A percentile compares a stretch with the other conserved stretches of the same genome.
These are phyloP conservation scores for Glycine tomentella DNA, from an alignment of 306 rosid genomes.

Conservation along the genomic window DNA sequence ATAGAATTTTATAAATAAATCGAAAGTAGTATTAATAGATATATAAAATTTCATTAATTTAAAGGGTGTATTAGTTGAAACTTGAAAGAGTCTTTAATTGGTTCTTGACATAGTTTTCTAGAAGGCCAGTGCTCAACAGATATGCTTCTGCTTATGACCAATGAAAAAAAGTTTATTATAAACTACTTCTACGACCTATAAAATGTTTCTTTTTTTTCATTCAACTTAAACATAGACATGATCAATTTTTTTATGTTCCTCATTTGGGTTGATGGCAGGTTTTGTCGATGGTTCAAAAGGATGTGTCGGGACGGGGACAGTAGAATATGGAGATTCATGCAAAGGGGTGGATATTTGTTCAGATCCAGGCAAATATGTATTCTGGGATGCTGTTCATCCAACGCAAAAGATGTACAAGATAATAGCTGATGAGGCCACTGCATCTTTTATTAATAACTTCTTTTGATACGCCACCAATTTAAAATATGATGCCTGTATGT, in stretches of 20 bases:
- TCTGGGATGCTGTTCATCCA: constrained; percentile 94
- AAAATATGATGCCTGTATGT: neutral
- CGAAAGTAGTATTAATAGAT: too few relatives aligned
- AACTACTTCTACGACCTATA: neutral
- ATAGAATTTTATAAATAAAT: too few relatives aligned
- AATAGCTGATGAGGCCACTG: constrained; percentile 60
- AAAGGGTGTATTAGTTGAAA: too few relatives aligned
- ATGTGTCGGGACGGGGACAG: constrained; percentile 74
- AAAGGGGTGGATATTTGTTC: constrained; percentile 60
- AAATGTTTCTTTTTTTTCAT: too few relatives aligned
- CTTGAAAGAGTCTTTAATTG: neutral
- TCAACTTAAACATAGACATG: neutral
- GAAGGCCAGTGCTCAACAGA: neutral
- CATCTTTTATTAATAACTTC: constrained; percentile 34
- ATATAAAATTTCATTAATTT: too few relatives aligned
- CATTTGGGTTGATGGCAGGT: constrained; percentile 48
- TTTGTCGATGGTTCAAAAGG: constrained; percentile 65
- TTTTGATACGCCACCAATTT: neutral
- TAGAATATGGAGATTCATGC: constrained; percentile 74
- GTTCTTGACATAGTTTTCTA: neutral
- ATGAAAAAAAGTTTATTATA: neutral
- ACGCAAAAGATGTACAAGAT: constrained; percentile 70
- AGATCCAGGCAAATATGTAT: constrained; percentile 63
- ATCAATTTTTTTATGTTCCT: neutral
- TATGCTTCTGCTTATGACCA: too few relatives aligned